Evolutionary conservation across 2,329 filamentous ascomycete species (phyloP), one percentile per base, ranked within the genome.

Genomic region (Fusarium algeriense): DNA sequence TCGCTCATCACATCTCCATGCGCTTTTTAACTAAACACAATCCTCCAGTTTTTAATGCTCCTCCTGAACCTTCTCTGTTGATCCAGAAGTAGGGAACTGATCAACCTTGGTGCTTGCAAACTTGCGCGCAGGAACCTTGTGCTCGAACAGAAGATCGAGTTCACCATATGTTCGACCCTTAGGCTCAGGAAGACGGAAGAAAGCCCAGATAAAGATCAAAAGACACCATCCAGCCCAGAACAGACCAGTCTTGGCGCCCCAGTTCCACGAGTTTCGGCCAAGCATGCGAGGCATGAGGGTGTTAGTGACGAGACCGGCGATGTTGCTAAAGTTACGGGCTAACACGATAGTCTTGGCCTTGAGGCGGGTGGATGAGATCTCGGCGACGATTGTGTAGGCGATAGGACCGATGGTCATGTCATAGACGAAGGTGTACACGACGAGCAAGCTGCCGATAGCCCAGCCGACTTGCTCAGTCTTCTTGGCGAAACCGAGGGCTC

Each of bases 381-480:
- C 84, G 4, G 84, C 88, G 7, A 97, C 93, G 32, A 97, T 87
- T 0, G 93, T 95, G 82, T 96, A 97, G 81, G 92, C 93, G 19
- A 97, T 93, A 41, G 68, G 81, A 2, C 81, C 81, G 15, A 82
- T 76, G 14, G 80, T 82, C 58, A 78, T 73, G 60, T 81, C 76
- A 63, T 81, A 83, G 30, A 83, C 77, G 37, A 85, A 81, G 17
- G 82, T 83, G 75, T 84, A 84, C 43, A 83, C 76, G 28, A 82
- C 65, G 0, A 81, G 78, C 61, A 89, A 78, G 10, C 82, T 80
- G 13, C 85, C 87, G 7, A 85, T 84, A 0, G 81, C 83, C 78
- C 81, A 85, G 1, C 62, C 60, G 0, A 83, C 84, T 13, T 72
- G 66, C 8, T 62, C 64, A 7, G 83, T 78, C 2, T 81, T 82